phyloP scores from a whole-genome alignment of 2,329 filamentous ascomycete genomes.

The Claviceps sp. region DNA sequence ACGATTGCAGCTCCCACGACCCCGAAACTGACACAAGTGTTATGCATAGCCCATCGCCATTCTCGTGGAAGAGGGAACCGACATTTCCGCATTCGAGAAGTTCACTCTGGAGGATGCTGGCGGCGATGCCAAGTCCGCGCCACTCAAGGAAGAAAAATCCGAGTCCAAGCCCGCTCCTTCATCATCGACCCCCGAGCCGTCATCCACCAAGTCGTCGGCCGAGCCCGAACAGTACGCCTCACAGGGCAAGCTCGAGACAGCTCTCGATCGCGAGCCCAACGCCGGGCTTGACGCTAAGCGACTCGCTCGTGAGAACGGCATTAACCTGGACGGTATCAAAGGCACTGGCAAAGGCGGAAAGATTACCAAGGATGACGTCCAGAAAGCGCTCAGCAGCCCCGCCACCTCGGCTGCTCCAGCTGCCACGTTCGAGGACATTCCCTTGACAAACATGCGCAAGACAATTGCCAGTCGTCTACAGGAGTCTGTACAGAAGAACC shows the following conservation, averaged over 20 bases:
- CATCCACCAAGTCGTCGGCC: slow-evolving; percentile 25
- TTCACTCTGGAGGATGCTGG: slow-evolving; percentile 87
- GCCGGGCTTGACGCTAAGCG: slow-evolving; percentile 62
- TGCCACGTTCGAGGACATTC: slow-evolving; percentile 68
- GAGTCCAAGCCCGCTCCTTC: slow-evolving; percentile 46
- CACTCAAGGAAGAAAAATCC: slow-evolving; percentile 53
- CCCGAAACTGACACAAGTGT: slow-evolving; percentile 1
- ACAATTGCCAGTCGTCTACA: slow-evolving; percentile 85
- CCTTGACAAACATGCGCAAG: slow-evolving; percentile 90
- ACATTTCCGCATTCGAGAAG: slow-evolving; percentile 75
- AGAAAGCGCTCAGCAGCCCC: slow-evolving; percentile 59
- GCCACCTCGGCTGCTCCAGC: slow-evolving; percentile 37
- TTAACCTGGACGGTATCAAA: slow-evolving; percentile 67
- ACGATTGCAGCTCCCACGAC: slow-evolving; percentile 1
- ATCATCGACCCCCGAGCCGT: slow-evolving; percentile 20
- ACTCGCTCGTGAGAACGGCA: slow-evolving; percentile 72
- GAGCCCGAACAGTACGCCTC: slow-evolving; percentile 59
- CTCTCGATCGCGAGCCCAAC: slow-evolving; percentile 69
- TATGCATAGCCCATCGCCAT: slow-evolving; percentile 74
- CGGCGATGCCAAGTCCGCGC: slow-evolving; percentile 54
- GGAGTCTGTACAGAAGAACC: slow-evolving; percentile 82
- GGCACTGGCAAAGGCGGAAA: slow-evolving; percentile 75
- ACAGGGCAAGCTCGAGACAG: slow-evolving; percentile 65
- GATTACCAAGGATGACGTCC: slow-evolving; percentile 85
- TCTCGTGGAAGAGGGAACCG: slow-evolving; percentile 80